Evolutionary conservation across 768 basidiomycete genomes (phyloP).

Genomic region (Suillus lakei): DNA sequence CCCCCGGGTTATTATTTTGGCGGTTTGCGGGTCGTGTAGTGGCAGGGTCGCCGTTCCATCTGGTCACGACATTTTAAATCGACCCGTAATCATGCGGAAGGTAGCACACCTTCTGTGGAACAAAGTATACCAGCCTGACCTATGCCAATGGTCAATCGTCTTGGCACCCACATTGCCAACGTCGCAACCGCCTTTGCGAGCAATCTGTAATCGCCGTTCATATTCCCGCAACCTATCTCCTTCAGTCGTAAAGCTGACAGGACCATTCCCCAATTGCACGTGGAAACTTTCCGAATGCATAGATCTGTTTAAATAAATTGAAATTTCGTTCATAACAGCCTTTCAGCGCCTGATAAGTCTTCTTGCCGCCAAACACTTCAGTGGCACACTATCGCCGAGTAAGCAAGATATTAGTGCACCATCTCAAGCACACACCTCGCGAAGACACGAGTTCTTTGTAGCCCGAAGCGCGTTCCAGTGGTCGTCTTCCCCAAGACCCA

Average conservation of each 20-base stretch:
- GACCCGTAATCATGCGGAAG: conserved; percentile 13
- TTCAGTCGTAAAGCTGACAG: conserved; percentile 52
- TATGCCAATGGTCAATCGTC: conserved; percentile 81
- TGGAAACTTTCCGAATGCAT: conserved; percentile 68
- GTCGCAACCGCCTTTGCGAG: conserved; percentile 68
- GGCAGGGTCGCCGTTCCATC: conserved; percentile 72
- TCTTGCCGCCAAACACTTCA: conserved; percentile 75
- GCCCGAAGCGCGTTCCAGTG: conserved; percentile 80
- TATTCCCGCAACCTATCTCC: conserved; percentile 72
- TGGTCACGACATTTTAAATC: conserved; percentile 27
- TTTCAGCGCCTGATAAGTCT: conserved; percentile 84
- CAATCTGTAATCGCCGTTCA: conserved; percentile 69
- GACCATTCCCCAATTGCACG: conserved; percentile 36
- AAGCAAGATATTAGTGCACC: conserved; percentile 9
- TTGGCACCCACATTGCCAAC: conserved; percentile 76
- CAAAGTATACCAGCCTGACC: conserved; percentile 74
- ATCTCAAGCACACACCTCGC: conserved; percentile 55
- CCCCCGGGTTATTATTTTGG: conserved; percentile 39
- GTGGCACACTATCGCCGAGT: conserved; percentile 57
- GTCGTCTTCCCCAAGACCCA: conserved; percentile 71
- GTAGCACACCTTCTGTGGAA: conserved; percentile 65
- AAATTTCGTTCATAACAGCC: conserved; percentile 88
- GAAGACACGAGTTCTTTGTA: conserved; percentile 82
- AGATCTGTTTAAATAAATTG: conserved; percentile 84
- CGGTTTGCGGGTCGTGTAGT: conserved; percentile 53